A percentile compares a stretch with the other conserved stretches of the same genome.
Evolutionary conservation across 768 basidiomycete genomes (phyloP).

Genomic region (Floccularia luteovirens): DNA sequence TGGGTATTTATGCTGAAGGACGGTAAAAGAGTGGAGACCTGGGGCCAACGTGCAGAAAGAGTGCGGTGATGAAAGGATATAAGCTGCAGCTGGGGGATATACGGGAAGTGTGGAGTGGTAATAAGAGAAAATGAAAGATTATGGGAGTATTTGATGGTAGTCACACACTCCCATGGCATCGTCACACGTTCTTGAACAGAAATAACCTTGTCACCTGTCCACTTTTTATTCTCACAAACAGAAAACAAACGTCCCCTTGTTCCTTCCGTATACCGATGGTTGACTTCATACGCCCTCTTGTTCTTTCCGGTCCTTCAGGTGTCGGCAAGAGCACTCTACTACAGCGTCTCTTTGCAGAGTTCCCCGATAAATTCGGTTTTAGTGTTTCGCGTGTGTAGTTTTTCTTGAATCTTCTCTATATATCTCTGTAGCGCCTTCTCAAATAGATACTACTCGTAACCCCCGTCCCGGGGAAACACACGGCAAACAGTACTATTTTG

Average conservation of each 20-base stretch:
- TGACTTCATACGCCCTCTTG: conserved; percentile 61
- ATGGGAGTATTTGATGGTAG: background rate
- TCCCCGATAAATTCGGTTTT: conserved; percentile 85
- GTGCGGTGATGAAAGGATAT: no score
- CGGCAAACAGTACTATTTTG: conserved; percentile 86
- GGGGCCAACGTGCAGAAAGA: background rate
- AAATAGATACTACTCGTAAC: conserved; percentile 78
- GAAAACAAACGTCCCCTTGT: background rate
- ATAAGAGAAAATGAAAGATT: background rate
- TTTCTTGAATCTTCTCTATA: conserved; percentile 8
- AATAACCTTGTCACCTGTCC: background rate
- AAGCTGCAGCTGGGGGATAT: no score
- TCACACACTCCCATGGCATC: background rate
- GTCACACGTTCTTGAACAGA: background rate
- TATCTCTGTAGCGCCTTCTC: conserved; percentile 8
- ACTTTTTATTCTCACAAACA: background rate
- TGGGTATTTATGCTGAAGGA: conserved; percentile 16
- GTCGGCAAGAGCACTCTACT: conserved; percentile 94
- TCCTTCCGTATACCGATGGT: background rate
- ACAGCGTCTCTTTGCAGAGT: conserved; percentile 68
- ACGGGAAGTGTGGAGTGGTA: no score
- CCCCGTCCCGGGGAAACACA: conserved; percentile 78
- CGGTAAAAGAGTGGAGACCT: background rate
- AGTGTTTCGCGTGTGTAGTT: conserved; percentile 80
- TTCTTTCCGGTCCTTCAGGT: conserved; percentile 88